phyloP scores from a whole-genome alignment of 2,329 filamentous ascomycete species.

The Exophiala sp. region DNA sequence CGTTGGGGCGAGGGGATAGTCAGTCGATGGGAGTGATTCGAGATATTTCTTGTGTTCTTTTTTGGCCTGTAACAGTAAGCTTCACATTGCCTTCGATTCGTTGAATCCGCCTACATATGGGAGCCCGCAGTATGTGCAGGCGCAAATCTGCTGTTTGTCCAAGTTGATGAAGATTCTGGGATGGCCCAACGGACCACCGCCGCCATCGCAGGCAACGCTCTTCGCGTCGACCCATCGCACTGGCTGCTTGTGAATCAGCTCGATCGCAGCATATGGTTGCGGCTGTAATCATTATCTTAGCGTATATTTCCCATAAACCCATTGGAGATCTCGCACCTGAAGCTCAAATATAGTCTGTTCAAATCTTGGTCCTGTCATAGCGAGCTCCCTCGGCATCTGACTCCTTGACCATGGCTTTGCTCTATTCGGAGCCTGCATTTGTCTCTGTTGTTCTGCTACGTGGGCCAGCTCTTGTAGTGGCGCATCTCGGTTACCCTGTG shows the following conservation, averaged over 20 bases:
- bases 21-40: constrained; percentile 70
- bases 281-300: constrained; percentile 54
- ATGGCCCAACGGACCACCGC: constrained; percentile 83
- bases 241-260: constrained; percentile 91
- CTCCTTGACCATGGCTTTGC: constrained; percentile 73
- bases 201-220: constrained; percentile 82
- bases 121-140: constrained; percentile 86
- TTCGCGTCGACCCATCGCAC: constrained; percentile 84
- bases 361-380: constrained; percentile 91
- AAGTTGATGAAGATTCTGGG: constrained; percentile 95
- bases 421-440: constrained; percentile 81
- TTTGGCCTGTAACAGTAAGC: constrained; percentile 59
- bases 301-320: constrained; percentile 19
- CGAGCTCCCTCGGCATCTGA: constrained; percentile 72
- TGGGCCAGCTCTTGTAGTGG: constrained; percentile 52
- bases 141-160: constrained; percentile 89
- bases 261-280: constrained; percentile 81
- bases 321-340: constrained; percentile 58
- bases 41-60: constrained; percentile 81
- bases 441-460: constrained; percentile 51
- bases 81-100: constrained; percentile 4
- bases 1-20: constrained; percentile 69
- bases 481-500: constrained; percentile 46
- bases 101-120: constrained; percentile 68
- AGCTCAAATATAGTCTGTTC: constrained; percentile 92